phyloP scores from a whole-genome alignment of 805 yeast species.

The Metschnikowia corniflorae region DNA sequence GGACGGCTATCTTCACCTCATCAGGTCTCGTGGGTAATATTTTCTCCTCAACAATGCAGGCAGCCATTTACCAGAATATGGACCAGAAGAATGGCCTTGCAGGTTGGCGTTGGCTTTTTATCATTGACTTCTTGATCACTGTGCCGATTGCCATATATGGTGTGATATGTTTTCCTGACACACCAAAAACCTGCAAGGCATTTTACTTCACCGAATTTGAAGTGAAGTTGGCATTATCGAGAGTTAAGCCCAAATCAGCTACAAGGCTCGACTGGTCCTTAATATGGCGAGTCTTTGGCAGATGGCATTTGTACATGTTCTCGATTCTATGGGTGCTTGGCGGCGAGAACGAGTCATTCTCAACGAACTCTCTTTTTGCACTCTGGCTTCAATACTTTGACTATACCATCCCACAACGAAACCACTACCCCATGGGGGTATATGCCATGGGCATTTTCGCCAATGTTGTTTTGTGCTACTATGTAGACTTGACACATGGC shows the following conservation, averaged over 20 bases:
- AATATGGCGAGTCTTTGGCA: slow-evolving; percentile 36
- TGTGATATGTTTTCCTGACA: slow-evolving; percentile 54
- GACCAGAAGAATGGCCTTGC: slow-evolving; percentile 40
- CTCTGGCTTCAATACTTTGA: slow-evolving; percentile 42
- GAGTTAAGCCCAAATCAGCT: slow-evolving; percentile 9
- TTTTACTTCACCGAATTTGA: slow-evolving; percentile 36
- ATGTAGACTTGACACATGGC: slow-evolving; percentile 35
- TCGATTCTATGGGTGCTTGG: slow-evolving; percentile 50
- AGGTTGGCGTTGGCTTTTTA: slow-evolving; percentile 65
- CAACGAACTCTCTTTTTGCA: slow-evolving; percentile 45
- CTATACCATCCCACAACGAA: slow-evolving; percentile 43
- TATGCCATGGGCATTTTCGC: slow-evolving; percentile 49
- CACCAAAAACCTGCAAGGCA: slow-evolving; percentile 39
- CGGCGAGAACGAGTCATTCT: slow-evolving; percentile 47
- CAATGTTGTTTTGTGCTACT: slow-evolving; percentile 41
- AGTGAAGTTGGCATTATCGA: slow-evolving; percentile 8
- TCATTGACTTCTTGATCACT: slow-evolving; percentile 61
- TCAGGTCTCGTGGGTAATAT: slow-evolving; percentile 54
- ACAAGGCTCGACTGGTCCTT: slow-evolving; percentile 23
- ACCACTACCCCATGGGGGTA: slow-evolving; percentile 54
- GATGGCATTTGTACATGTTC: slow-evolving; percentile 59
- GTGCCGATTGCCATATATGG: slow-evolving; percentile 46
- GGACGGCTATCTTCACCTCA: slow-evolving; percentile 53
- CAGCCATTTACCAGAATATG: slow-evolving; percentile 47
- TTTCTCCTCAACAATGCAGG: slow-evolving; percentile 54